phyloP scores from a whole-genome alignment of 305 asterid species.

The Fraxinus greggii region DNA sequence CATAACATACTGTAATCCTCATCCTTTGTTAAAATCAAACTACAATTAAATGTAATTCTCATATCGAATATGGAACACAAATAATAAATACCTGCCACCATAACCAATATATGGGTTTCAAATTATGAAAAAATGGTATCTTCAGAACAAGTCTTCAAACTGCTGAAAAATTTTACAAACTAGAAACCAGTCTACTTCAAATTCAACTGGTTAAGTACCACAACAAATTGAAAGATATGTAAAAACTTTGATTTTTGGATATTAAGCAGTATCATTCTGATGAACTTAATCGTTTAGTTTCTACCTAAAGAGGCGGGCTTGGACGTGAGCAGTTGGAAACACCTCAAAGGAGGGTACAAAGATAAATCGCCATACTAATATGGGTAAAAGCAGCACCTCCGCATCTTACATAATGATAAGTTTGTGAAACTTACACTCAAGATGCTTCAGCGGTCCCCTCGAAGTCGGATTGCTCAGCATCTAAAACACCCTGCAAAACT shows the following conservation, averaged over 20 bases:
- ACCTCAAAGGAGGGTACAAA: background rate
- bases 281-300: background rate
- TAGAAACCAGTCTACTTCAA: background rate
- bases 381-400: background rate
- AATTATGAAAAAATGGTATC: background rate
- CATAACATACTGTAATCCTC: background rate
- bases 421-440: conserved; percentile 2
- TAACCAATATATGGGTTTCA: background rate
- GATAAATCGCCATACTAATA: background rate
- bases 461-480: conserved; percentile 40
- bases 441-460: conserved; percentile 9
- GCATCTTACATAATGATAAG: background rate
- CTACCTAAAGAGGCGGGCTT: background rate
- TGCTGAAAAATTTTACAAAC: background rate
- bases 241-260: background rate
- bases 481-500: conserved; percentile 51
- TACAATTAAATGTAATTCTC: background rate
- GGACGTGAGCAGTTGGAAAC: background rate
- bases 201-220: background rate
- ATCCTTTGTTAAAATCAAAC: background rate
- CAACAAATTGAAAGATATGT: background rate
- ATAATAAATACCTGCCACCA: background rate
- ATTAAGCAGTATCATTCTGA: background rate
- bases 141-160: background rate
- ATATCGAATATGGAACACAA: background rate